phyloP scores from a whole-genome alignment of 2,329 filamentous ascomycete species.

The Fusarium palustre region DNA sequence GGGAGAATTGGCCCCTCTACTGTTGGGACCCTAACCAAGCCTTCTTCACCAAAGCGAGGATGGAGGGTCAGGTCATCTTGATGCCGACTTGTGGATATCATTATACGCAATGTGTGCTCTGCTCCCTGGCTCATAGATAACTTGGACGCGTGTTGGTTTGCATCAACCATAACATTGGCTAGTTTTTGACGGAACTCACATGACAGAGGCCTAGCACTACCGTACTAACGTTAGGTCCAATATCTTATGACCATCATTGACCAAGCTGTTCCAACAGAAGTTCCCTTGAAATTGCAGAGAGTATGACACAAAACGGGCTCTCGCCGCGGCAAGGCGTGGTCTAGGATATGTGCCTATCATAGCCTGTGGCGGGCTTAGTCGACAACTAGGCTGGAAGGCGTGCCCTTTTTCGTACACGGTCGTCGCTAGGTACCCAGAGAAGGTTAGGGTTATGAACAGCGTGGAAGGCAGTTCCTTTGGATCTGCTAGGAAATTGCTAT shows the following conservation, averaged over 20 bases:
- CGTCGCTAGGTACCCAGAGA: slow-evolving; percentile 13
- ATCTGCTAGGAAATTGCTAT: slow-evolving; percentile 28
- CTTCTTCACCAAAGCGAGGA: not conserved
- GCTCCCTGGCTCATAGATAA: not conserved
- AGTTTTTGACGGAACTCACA: slow-evolving; percentile 22
- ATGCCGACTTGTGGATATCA: not conserved
- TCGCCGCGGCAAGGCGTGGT: slow-evolving; percentile 43
- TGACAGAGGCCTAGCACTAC: not conserved
- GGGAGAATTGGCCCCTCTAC: not conserved
- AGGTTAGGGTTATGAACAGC: slow-evolving; percentile 11
- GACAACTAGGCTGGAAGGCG: slow-evolving; percentile 34
- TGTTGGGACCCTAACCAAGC: not conserved
- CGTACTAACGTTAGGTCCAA: not conserved
- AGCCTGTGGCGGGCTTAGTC: slow-evolving; percentile 35
- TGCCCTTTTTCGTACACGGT: slow-evolving; percentile 25
- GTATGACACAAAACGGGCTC: slow-evolving; percentile 40
- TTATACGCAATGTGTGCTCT: not conserved
- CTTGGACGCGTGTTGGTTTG: not conserved
- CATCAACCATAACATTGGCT: not conserved
- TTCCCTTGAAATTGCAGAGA: slow-evolving; percentile 21
- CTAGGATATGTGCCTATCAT: slow-evolving; percentile 25
- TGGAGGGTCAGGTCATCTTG: not conserved
- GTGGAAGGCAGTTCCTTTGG: slow-evolving; percentile 4
- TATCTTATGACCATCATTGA: not conserved
- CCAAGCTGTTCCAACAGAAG: slow-evolving; percentile 23